Conservation (phyloP, 1,284 basidiomycete genomes). For the Irpex sp. region DNA sequence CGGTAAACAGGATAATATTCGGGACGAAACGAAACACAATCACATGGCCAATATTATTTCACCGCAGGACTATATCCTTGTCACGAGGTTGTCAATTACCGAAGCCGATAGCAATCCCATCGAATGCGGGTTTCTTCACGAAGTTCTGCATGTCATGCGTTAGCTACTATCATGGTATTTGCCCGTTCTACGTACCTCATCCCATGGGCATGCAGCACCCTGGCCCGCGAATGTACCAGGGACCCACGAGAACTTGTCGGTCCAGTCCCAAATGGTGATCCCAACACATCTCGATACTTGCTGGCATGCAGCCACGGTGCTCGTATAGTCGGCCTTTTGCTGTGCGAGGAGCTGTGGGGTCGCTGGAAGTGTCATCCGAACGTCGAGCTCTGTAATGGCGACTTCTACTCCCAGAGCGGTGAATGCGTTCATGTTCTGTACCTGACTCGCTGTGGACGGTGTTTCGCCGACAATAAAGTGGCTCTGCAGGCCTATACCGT, state of each 20-base stretch:
- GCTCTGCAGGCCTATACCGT: slow-evolving; percentile 53
- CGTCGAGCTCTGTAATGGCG: slow-evolving; percentile 58
- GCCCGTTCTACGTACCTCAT: slow-evolving; percentile 32
- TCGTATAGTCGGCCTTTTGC: slow-evolving; percentile 52
- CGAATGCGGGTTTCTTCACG: slow-evolving; percentile 24
- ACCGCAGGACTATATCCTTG: not conserved
- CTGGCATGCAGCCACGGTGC: slow-evolving; percentile 50
- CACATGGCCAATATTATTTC: not conserved
- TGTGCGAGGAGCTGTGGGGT: slow-evolving; percentile 43
- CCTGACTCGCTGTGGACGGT: slow-evolving; percentile 27
- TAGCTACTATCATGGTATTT: not conserved
- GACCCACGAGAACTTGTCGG: slow-evolving; percentile 55
- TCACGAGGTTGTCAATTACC: not conserved
- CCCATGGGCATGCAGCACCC: slow-evolving; percentile 48
- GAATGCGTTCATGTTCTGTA: slow-evolving; percentile 43
- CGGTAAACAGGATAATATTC: not conserved
- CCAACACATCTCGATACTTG: slow-evolving; percentile 48
- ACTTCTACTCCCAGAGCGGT: slow-evolving; percentile 52
- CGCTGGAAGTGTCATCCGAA: slow-evolving; percentile 53
- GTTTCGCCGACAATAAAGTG: slow-evolving; percentile 51
- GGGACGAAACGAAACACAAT: not conserved
- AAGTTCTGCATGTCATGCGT: slow-evolving; percentile 17
- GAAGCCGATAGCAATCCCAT: slow-evolving; percentile 16
- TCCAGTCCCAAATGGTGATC: slow-evolving; percentile 52
- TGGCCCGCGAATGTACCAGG: slow-evolving; percentile 46